Evolutionary conservation across 2,329 filamentous ascomycete genomes (phyloP), one percentile per base, ranked within the genome.

Genomic region (Triangularia verruculosa): DNA sequence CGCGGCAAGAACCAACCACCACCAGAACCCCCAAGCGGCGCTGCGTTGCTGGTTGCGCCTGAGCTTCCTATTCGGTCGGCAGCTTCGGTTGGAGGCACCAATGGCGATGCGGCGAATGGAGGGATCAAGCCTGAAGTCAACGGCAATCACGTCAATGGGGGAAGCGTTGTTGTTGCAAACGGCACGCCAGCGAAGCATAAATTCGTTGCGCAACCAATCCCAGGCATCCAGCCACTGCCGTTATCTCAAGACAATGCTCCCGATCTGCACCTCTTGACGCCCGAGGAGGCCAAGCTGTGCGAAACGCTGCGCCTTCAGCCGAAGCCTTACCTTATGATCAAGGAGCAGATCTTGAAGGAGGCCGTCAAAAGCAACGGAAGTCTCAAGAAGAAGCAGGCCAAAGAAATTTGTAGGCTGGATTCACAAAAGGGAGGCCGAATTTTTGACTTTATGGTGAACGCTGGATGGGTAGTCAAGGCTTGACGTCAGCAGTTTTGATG

Each of bases 251-350:
- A 96, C 61, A 90, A 87, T 34, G 88, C 91, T 0, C 84, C 90
- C 0, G 95, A 98, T 74, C 78, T 94, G 27, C 95, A 98, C 71
- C 85, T 99, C 0, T 80, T 99, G 52, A 92, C 90, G 0, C 83
- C 88, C 0, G 92, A 96, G 68, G 95, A 99, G 76, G 81, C 86
- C 4, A 92, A 96, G 72, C 80, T 99, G 0, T 99, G 95, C 78
- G 91, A 91, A 70, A 84, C 90, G 47, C 84, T 96, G 13, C 86
- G 93, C 51, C 79, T 99, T 59, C 90, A 95, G 76, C 95, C 95
- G 0, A 99, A 99, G 79, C 92, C 95, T 1, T 99, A 97, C 75
- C 78, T 97, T 4, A 92, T 92, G 73, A 92, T 98, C 77, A 99
- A 99, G 77, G 93, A 97, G 75, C 88, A 91, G 66, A 82, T 98